Evolutionary conservation across 441 rosid genomes (phyloP), one percentile per base, ranked within the genome.

Genomic region (Gossypium schwendimanii): DNA sequence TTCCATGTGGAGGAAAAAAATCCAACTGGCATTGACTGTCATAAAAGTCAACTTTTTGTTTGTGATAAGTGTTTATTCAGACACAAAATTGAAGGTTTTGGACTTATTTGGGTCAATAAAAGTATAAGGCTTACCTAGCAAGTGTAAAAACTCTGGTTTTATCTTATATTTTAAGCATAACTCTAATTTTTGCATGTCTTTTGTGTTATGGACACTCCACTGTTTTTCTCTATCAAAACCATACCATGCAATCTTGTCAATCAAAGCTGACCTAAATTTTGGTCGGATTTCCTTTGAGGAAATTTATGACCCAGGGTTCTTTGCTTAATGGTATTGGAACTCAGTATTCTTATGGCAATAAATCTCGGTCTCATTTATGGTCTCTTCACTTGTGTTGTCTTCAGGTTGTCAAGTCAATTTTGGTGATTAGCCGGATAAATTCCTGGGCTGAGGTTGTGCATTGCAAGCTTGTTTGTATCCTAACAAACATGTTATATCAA

Each of bases 401-500:
- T 77, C 89, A 96, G 99, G 99, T 91, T 67, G 80, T 96, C 57
- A 96, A 84, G 85, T 85, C 88, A 68, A 84, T 96, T 69, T 75
- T 96, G 74, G 80, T 81, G 82, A 79, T 78, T 64, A 88, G 99
- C 89, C 85, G 97, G 83, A 67, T 60, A 76, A 88, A 93, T 81
- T 91, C 92, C 55, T 96, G 99, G 99, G 98, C 98, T 58, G 99
- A 92, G 80, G 81, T 93, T 80, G 98, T 96, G 81, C 97, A 93
- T 75, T 90, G 90, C 86, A 93, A 90, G 88, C 97, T 96, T 76
- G 79, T 88, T 78, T 89, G 92, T 84, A 88, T 96, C 82, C 84
- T 96, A 81, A 82, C 93, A 53, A 93, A 96, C 79, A 96, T 93
- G 97, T 87, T 91, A 75, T 96, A 96, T 82, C 83, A 82, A 74